Conservation (phyloP, 257 asterid genomes). For the Handroanthus guayacan region DNA sequence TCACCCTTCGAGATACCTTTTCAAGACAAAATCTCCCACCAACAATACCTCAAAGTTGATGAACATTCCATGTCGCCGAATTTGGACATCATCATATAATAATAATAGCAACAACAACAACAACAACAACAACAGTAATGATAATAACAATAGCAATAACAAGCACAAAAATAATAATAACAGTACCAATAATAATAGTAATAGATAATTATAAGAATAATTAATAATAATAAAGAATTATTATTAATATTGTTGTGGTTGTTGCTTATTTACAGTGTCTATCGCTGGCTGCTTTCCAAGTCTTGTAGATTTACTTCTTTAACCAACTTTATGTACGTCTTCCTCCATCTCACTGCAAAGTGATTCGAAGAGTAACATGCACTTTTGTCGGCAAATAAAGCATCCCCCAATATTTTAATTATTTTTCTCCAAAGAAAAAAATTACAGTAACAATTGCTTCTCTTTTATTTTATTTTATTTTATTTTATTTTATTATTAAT, state of each 20-base stretch:
- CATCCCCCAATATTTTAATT: neutral
- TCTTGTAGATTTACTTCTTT: neutral
- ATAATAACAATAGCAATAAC: neutral
- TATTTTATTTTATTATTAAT: too few relatives aligned
- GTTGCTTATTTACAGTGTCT: neutral
- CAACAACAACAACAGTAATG: neutral
- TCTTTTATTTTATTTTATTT: neutral
- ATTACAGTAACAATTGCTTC: neutral
- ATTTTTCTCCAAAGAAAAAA: neutral
- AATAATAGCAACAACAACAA: too few relatives aligned
- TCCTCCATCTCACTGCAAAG: constrained; percentile 27
- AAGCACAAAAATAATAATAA: too few relatives aligned
- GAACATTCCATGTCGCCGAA: too few relatives aligned
- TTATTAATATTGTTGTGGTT: too few relatives aligned
- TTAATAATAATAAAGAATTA: too few relatives aligned
- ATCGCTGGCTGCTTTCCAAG: neutral
- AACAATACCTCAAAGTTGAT: too few relatives aligned
- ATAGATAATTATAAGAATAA: too few relatives aligned
- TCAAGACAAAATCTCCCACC: too few relatives aligned
- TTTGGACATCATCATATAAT: too few relatives aligned
- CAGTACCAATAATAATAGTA: too few relatives aligned
- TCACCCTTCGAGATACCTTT: too few relatives aligned
- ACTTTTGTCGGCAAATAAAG: constrained; percentile 37
- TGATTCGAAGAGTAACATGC: constrained; percentile 19
- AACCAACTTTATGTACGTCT: constrained; percentile 9